Percentiles rank a stretch among this genome's conserved stretches.
phyloP scores from a whole-genome alignment of 2,329 filamentous ascomycete species.

The Cordyceps cicadae region DNA sequence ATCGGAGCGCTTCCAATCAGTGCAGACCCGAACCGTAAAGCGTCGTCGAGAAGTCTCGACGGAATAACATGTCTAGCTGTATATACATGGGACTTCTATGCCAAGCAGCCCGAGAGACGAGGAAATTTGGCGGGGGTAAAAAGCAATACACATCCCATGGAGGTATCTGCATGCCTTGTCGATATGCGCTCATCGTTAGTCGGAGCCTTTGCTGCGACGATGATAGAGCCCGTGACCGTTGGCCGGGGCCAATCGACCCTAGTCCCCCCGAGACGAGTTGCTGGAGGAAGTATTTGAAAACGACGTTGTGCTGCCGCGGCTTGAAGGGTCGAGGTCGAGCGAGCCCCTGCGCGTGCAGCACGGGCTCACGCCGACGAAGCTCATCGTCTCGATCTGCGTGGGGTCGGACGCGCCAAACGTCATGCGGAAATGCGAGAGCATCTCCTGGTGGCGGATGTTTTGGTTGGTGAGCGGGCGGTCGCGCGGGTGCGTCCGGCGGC shows the following conservation, averaged over 20 bases:
- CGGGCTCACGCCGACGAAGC: slow-evolving; percentile 34
- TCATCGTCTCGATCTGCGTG: slow-evolving; percentile 25
- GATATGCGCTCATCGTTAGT: no score
- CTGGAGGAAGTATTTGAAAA: slow-evolving; percentile 11
- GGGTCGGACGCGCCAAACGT: slow-evolving; percentile 34
- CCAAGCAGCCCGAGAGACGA: neutral
- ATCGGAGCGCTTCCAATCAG: slow-evolving; percentile 11
- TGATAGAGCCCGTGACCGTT: neutral
- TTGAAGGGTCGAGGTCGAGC: slow-evolving; percentile 18
- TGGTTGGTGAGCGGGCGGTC: slow-evolving; percentile 37
- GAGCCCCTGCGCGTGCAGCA: slow-evolving; percentile 28
- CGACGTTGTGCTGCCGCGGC: slow-evolving; percentile 17
- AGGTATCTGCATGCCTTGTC: neutral
- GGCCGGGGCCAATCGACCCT: neutral
- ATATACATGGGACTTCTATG: neutral
- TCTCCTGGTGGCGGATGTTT: slow-evolving; percentile 39
- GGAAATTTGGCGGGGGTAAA: neutral
- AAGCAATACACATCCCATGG: neutral
- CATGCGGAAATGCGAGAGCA: slow-evolving; percentile 37
- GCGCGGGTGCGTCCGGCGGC: slow-evolving; percentile 29
- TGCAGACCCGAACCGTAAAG: neutral
- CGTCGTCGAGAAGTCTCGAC: neutral
- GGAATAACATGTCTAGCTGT: neutral
- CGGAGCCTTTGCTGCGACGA: no score
- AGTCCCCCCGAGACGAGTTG: slow-evolving; percentile 9